Evolutionary conservation across 768 basidiomycete species (phyloP), one percentile per base, ranked within the genome.

Genomic region (Fomitopsis pulvina): DNA sequence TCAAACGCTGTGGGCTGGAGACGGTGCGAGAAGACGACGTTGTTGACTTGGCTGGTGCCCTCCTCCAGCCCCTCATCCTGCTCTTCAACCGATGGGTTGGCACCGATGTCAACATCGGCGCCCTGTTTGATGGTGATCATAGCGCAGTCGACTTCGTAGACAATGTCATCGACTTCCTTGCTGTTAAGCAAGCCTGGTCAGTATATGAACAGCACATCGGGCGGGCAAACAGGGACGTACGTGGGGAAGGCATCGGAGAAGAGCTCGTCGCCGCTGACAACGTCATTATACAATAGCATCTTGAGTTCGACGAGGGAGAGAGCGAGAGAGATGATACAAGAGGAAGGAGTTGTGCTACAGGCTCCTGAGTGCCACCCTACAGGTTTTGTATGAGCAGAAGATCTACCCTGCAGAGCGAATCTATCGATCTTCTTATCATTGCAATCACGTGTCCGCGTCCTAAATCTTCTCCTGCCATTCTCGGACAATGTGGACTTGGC

Each of bases 61-160:
- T 88, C 87, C 66, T 92, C 94, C 48, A 94, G 66, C 24, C 72
- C 74, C 48, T 98, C 96, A 0, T 81, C 83, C 41, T 71, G 71
- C 46, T 96, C 95, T 71, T 98, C 95, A 5, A 83, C 73, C 40
- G 94, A 97, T 34, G 94, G 87, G 70, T 97, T 95, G 51, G 87
- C 92, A 66, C 94, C 96, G 64, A 95, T 99, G 66, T 99, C 82
- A 53, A 98, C 70, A 58, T 92, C 84, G 21, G 75, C 79, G 48
- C 91, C 92, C 4, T 74, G 68, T 68, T 89, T 91, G 55, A 92
- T 56, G 20, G 68, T 71, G 62, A 92, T 79, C 66, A 76, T 57
- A 53, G 75, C 58, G 68, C 92, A 95, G 64, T 98, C 81, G 47
- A 97, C 87, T 67, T 97, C 96, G 64, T 77, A 89, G 50, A 81